Conservation (phyloP, 2,329 filamentous ascomycete species). For the Allantophomopsis lycopodina region DNA sequence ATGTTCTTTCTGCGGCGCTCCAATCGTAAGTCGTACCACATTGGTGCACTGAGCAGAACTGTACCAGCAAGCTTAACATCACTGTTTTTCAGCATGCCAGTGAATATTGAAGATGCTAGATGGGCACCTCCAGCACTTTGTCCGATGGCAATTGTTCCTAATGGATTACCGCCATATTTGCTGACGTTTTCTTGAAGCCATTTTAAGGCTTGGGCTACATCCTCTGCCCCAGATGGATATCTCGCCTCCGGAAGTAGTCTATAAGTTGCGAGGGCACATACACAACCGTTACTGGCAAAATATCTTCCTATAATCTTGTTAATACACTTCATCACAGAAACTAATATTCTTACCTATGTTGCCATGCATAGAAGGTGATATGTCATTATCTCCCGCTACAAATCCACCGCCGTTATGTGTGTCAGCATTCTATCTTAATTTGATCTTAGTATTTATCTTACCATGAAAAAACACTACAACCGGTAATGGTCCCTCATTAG, state of each 20-base stretch:
- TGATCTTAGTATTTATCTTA: too few relatives aligned
- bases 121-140: conserved; percentile 8
- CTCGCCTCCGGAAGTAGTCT: conserved; percentile 8
- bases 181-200: conserved; percentile 10
- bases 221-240: conserved; percentile 8
- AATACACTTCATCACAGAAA: neutral
- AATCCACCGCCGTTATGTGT: conserved; percentile 5
- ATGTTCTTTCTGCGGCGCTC: conserved; percentile 1
- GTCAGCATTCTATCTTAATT: too few relatives aligned
- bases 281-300: conserved; percentile 11
- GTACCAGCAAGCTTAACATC: conserved; percentile 1
- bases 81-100: conserved; percentile 3
- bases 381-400: conserved; percentile 8
- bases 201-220: conserved; percentile 4
- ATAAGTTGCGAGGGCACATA: conserved; percentile 14
- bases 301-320: conserved; percentile 7
- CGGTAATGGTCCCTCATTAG: neutral
- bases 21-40: conserved; percentile 3
- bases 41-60: conserved; percentile 7
- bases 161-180: conserved; percentile 8
- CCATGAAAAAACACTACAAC: conserved; percentile 11
- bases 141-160: conserved; percentile 6
- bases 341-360: conserved; percentile 4
- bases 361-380: conserved; percentile 5
- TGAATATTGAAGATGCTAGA: conserved; percentile 1